Percentiles rank a stretch among this genome's conserved stretches.
Evolutionary conservation across 768 basidiomycete species (phyloP).

Genomic region (Lactarius vividus): DNA sequence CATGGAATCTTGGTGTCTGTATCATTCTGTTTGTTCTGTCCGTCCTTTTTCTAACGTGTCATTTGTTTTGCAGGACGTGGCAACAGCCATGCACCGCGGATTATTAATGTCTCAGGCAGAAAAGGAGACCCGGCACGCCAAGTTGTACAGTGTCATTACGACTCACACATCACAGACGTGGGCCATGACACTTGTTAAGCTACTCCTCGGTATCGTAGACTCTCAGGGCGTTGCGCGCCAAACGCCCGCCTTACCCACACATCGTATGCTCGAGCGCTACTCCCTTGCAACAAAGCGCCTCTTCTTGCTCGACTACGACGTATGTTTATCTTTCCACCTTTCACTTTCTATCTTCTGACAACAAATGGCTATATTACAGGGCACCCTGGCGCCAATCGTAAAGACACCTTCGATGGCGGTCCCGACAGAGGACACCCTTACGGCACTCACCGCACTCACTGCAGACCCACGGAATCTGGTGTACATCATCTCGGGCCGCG

Average conservation of each 20-base stretch:
- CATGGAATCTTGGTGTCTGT: constrained; percentile 89
- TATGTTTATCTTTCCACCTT: constrained; percentile 39
- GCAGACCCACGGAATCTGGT: constrained; percentile 87
- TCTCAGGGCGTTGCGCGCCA: constrained; percentile 74
- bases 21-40: background rate
- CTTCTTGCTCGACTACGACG: constrained; percentile 96
- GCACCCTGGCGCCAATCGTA: constrained; percentile 96
- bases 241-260: constrained; percentile 75
- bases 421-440: constrained; percentile 71
- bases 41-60: constrained; percentile 5
- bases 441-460: constrained; percentile 68
- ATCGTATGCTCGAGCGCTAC: constrained; percentile 61
- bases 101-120: constrained; percentile 78
- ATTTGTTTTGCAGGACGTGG: constrained; percentile 59
- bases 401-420: constrained; percentile 86
- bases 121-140: constrained; percentile 69
- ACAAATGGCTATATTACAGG: constrained; percentile 44
- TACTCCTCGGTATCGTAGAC: constrained; percentile 80
- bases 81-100: constrained; percentile 86
- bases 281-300: constrained; percentile 72
- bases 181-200: constrained; percentile 87
- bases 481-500: constrained; percentile 97
- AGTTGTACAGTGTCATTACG: constrained; percentile 79
- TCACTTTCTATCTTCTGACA: background rate
- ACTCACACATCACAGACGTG: constrained; percentile 95